Base-by-base conservation (phyloP, 371 early-diverging fungal genomes). In the Mucor plumbeus region DNA sequence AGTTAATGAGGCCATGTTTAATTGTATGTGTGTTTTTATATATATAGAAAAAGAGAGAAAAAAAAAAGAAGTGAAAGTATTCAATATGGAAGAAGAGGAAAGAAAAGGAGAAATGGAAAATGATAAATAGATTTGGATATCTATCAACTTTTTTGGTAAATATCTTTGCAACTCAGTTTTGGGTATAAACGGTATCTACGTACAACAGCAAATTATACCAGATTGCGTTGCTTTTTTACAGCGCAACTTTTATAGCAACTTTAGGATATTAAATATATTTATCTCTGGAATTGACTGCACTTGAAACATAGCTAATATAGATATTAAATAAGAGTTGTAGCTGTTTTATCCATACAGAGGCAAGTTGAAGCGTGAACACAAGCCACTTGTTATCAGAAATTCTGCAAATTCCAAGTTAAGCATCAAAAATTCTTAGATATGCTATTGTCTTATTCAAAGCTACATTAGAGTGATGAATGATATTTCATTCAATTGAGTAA, bases 1-100 rank as follows among this genome's bases (percentile, higher is more conserved):
- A 31, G 64, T 57, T 26, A 60, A 38, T 11, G 71, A 63, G n/a
- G 63, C 31, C 71, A 70, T 70, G 5, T 56, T 35, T 47, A 9
- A 26, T 47, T 41, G n/a, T 17, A 36, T 35, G n/a, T n/a, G n/a
- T 17, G 3, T 26, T 26, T 26, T 43, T 14, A 5, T 17, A 47
- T 14, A 5, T 17, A 47, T 14, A 7, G 35, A 31, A 67, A 38
- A 61, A 9, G n/a, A n/a, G n/a, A 56, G 31, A 64, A 26, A 13
- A 39, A 41, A 57, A 64, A 41, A 56, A 59, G 59, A 36, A 55
- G 57, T 55, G 36, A 64, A 26, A 26, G 26, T 26, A 26, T 47
- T 35, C 40, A 31, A n/a, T 26, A 65, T 33, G 40, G 17, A 48
- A 35, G 40, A 69, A 56, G 26, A 59, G 41, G 50, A 56, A 53